A percentile compares a stretch with the other conserved stretches of the same genome.
These are phyloP conservation scores for Tricholoma sp. DNA, from an alignment of 768 basidiomycete genomes.

Conservation along the genomic window DNA sequence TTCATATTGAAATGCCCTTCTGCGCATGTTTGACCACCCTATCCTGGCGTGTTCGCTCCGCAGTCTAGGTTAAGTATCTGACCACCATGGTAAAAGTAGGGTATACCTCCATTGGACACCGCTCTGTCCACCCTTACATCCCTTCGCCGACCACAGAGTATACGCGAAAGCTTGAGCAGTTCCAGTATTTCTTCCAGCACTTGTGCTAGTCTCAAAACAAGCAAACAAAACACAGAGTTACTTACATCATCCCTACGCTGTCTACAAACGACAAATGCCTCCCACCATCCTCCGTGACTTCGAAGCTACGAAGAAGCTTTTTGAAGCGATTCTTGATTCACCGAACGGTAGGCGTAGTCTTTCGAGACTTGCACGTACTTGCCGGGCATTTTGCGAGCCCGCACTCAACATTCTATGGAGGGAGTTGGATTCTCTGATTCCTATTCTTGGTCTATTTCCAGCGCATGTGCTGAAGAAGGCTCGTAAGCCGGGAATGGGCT, in stretches of 20 bases:
- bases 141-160: slow-evolving; percentile 26
- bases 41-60: slow-evolving; percentile 38
- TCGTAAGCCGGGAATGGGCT: slow-evolving; percentile 68
- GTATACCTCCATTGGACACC: slow-evolving; percentile 36
- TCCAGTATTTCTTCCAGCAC: slow-evolving; percentile 15
- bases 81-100: slow-evolving; percentile 19
- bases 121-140: slow-evolving; percentile 22
- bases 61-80: slow-evolving; percentile 34
- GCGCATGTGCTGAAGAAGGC: slow-evolving; percentile 61
- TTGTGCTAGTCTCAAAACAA: slow-evolving; percentile 15
- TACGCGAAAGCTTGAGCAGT: slow-evolving; percentile 28
- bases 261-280: slow-evolving; percentile 46
- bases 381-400: slow-evolving; percentile 67
- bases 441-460: slow-evolving; percentile 70
- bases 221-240: slow-evolving; percentile 18
- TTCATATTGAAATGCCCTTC: slow-evolving; percentile 17
- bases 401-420: slow-evolving; percentile 71
- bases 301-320: slow-evolving; percentile 47
- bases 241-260: slow-evolving; percentile 36
- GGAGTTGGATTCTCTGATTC: slow-evolving; percentile 71
- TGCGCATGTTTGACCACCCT: slow-evolving; percentile 15
- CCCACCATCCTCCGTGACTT: slow-evolving; percentile 58
- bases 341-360: slow-evolving; percentile 64
- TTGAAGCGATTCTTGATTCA: slow-evolving; percentile 44
- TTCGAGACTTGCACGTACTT: slow-evolving; percentile 70